Evolutionary conservation across 306 rosid species (phyloP).

Genomic region (Geum urbanum): DNA sequence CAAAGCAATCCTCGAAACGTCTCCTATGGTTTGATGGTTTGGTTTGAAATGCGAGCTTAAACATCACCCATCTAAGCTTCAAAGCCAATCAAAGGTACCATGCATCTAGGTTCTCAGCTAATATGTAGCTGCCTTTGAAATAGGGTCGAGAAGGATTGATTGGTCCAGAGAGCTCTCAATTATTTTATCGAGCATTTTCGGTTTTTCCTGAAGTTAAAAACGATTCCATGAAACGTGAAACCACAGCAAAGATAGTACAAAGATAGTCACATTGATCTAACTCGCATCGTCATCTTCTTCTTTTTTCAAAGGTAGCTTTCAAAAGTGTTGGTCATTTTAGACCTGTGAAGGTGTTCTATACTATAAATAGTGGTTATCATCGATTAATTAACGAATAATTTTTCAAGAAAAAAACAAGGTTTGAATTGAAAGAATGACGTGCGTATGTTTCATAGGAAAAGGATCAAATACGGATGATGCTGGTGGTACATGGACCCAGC

Average conservation of each 20-base stretch:
- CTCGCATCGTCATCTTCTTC: too few relatives aligned
- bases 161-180: conserved; percentile 7
- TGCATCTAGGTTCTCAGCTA: background rate
- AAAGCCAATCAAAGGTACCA: background rate
- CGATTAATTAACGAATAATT: background rate
- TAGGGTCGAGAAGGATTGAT: background rate
- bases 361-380: background rate
- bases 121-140: conserved; percentile 7
- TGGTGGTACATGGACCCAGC: conserved; percentile 1
- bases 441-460: background rate
- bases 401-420: conserved; percentile 13
- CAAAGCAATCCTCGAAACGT: background rate
- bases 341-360: background rate
- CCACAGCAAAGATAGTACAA: conserved; percentile 3
- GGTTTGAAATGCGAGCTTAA: conserved; percentile 3
- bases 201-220: conserved; percentile 1
- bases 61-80: conserved; percentile 9
- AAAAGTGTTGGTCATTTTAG: conserved; percentile 13
- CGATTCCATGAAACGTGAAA: conserved; percentile 22
- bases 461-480: background rate
- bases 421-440: conserved; percentile 4
- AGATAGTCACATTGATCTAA: background rate
- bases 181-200: background rate
- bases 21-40: background rate
- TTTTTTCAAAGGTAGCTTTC: too few relatives aligned